These are phyloP conservation scores for Xylaria acuta DNA, from an alignment of 495 filamentous ascomycete genomes.

Conservation along the genomic window DNA sequence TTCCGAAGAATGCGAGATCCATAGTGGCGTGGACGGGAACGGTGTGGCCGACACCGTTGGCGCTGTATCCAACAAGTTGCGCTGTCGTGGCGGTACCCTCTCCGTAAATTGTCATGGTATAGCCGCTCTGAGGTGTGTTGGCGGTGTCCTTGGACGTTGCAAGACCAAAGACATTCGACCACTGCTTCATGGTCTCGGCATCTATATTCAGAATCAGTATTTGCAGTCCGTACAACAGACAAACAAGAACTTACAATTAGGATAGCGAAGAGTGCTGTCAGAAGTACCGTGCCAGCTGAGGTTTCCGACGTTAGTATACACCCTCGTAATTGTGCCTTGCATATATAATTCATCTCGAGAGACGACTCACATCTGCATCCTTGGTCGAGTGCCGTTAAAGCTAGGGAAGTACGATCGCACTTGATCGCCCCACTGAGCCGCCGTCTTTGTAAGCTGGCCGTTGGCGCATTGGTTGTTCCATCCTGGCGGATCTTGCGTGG, in stretches of 20 bases:
- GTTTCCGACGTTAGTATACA: not conserved
- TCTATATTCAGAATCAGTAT: constrained; percentile 32
- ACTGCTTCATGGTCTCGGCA: constrained; percentile 49
- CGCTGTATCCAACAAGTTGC: constrained; percentile 55
- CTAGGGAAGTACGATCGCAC: constrained; percentile 55
- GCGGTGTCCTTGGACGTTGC: constrained; percentile 44
- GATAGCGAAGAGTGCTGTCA: constrained; percentile 50
- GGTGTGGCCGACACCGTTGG: constrained; percentile 55
- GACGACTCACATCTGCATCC: constrained; percentile 54
- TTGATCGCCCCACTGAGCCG: constrained; percentile 56
- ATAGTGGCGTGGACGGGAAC: constrained; percentile 51
- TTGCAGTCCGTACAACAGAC: not conserved
- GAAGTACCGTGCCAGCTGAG: constrained; percentile 53
- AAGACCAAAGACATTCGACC: constrained; percentile 50
- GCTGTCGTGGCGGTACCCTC: constrained; percentile 49
- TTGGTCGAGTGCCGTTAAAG: constrained; percentile 54
- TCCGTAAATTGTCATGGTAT: constrained; percentile 62
- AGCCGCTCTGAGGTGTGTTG: constrained; percentile 56
- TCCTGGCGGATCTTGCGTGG: constrained; percentile 51
- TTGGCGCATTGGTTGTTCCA: constrained; percentile 57
- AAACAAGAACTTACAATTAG: constrained; percentile 40
- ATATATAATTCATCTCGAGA: not conserved
- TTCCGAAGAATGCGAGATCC: constrained; percentile 60
- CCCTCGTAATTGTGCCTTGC: not conserved
- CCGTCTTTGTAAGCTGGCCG: constrained; percentile 54